Percentiles rank a stretch among this genome's conserved stretches.
phyloP scores from a whole-genome alignment of 257 asterid genomes.

The Solanum chaucha region DNA sequence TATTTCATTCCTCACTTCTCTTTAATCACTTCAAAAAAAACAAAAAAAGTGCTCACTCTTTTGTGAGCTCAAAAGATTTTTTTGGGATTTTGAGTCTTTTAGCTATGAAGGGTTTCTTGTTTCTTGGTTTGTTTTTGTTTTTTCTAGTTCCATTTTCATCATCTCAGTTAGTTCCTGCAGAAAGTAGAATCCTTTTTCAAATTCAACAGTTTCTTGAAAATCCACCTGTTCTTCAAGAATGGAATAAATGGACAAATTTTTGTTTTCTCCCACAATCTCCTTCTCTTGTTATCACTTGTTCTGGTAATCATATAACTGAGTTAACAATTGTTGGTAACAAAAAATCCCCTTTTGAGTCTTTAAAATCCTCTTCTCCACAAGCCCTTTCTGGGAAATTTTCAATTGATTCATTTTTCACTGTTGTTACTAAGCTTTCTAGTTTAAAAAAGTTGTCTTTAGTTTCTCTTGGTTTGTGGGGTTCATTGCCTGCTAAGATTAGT shows the following conservation, averaged over 20 bases:
- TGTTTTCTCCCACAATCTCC: conserved; percentile 52
- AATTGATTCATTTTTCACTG: conserved; percentile 77
- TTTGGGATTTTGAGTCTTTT: neutral
- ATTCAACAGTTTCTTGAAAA: conserved; percentile 61
- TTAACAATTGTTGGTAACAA: conserved; percentile 68
- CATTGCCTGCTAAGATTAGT: conserved; percentile 57
- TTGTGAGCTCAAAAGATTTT: neutral
- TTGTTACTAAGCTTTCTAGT: conserved; percentile 58
- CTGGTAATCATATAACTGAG: conserved; percentile 60
- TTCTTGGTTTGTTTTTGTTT: conserved; percentile 22
- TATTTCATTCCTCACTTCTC: neutral
- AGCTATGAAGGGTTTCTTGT: neutral
- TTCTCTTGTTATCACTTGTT: conserved; percentile 50
- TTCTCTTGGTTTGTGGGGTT: conserved; percentile 78
- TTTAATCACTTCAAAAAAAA: neutral
- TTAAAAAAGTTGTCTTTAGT: conserved; percentile 59
- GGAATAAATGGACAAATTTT: conserved; percentile 86
- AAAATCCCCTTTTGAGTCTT: conserved; percentile 31
- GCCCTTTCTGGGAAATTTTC: conserved; percentile 56
- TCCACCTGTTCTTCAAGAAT: conserved; percentile 57
- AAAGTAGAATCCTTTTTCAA: conserved; percentile 55
- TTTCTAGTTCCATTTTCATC: conserved; percentile 15
- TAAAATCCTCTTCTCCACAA: conserved; percentile 19
- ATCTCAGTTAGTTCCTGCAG: conserved; percentile 47
- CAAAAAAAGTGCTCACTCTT: neutral